Percentiles rank a stretch among this genome's conserved stretches.
These are phyloP conservation scores for Medicago lupulina DNA, from an alignment of 306 rosid genomes.

Conservation along the genomic window DNA sequence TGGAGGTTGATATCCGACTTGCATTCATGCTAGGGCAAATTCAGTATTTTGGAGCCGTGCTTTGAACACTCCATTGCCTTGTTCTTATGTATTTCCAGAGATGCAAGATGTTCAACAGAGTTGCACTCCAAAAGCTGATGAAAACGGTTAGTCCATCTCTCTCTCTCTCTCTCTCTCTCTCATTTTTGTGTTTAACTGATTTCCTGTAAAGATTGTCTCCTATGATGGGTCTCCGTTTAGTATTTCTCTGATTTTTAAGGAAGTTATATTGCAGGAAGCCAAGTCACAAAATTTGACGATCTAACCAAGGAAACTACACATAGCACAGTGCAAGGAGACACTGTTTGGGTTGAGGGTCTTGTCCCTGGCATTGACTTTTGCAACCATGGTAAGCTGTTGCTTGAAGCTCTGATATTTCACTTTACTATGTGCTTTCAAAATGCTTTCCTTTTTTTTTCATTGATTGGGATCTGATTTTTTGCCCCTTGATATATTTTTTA, in stretches of 20 bases:
- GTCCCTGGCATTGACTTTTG: slow-evolving; percentile 97
- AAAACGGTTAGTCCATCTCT: slow-evolving; percentile 45
- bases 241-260: slow-evolving; percentile 33
- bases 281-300: slow-evolving; percentile 49
- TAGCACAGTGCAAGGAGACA: slow-evolving; percentile 53
- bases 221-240: slow-evolving; percentile 29
- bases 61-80: slow-evolving; percentile 88
- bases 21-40: slow-evolving; percentile 77
- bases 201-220: not conserved
- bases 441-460: slow-evolving; percentile 34
- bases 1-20: slow-evolving; percentile 46
- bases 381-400: slow-evolving; percentile 76
- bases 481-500: not conserved
- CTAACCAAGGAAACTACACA: slow-evolving; percentile 52
- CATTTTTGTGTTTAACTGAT: not conserved
- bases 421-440: slow-evolving; percentile 16
- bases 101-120: slow-evolving; percentile 53
- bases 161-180: not conserved
- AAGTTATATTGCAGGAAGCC: slow-evolving; percentile 53
- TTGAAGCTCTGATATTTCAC: slow-evolving; percentile 36
- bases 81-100: slow-evolving; percentile 82
- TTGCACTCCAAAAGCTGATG: slow-evolving; percentile 52
- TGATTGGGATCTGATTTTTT: slow-evolving; percentile 24
- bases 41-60: slow-evolving; percentile 95
- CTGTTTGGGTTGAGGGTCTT: slow-evolving; percentile 97